phyloP scores from a whole-genome alignment of 805 yeast species.

The Candida broadrunensis region DNA sequence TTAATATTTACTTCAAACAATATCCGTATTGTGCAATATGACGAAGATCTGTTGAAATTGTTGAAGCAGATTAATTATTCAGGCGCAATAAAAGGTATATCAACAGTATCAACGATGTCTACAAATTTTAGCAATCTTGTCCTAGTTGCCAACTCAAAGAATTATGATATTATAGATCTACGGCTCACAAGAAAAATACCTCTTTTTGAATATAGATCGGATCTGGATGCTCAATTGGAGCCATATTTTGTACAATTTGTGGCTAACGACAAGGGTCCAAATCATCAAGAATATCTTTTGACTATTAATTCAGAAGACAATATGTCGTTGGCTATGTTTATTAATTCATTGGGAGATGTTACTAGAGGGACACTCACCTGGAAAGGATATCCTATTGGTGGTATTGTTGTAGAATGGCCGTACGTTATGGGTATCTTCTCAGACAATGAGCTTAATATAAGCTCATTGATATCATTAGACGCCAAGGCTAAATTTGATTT shows the following conservation, averaged over 20 bases:
- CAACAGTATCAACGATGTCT: conserved; percentile 23
- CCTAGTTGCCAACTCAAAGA: conserved; percentile 27
- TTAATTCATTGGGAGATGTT: conserved; percentile 35
- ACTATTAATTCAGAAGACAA: conserved; percentile 29
- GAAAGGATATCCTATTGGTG: conserved; percentile 35
- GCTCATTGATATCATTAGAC: conserved; percentile 24
- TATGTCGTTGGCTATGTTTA: conserved; percentile 40
- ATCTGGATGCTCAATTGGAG: conserved; percentile 6
- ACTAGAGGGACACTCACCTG: conserved; percentile 41
- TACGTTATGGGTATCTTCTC: conserved; percentile 29
- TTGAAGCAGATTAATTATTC: conserved; percentile 31
- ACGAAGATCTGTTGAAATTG: conserved; percentile 23
- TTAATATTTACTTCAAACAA: conserved; percentile 27
- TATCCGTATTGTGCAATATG: conserved; percentile 29
- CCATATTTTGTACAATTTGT: conserved; percentile 24
- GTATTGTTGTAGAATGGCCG: conserved; percentile 35
- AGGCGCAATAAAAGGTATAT: conserved; percentile 23
- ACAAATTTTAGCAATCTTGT: conserved; percentile 27
- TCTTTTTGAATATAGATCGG: conserved; percentile 27
- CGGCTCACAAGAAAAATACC: conserved; percentile 30
- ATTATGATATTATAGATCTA: conserved; percentile 37
- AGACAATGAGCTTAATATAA: conserved; percentile 13
- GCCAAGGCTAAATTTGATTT: conserved; percentile 5
- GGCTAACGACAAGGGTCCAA: conserved; percentile 11
- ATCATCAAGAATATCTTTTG: conserved; percentile 26